Conservation (phyloP, 192 early-diverging fungal species). For the Chytriomyces sp. region DNA sequence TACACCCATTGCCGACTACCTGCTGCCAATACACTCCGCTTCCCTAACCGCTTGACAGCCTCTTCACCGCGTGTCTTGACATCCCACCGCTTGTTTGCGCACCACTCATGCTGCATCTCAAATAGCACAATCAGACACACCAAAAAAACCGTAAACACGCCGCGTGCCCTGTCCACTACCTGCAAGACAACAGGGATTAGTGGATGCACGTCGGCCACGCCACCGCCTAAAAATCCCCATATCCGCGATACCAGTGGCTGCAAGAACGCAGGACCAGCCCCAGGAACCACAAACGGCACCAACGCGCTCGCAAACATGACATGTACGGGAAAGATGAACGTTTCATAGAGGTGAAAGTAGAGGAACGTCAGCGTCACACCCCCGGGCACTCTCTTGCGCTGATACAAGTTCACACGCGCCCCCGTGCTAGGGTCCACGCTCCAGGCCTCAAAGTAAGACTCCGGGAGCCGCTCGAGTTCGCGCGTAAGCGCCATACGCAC, state of each 20-base stretch:
- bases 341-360: not conserved
- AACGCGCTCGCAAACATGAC: not conserved
- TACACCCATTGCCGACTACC: not conserved
- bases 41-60: not conserved
- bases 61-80: not conserved
- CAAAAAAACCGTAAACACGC: constrained; percentile 3
- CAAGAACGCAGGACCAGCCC: constrained; percentile 33
- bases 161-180: constrained; percentile 20
- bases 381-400: constrained; percentile 18
- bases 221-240: constrained; percentile 15
- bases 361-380: not conserved
- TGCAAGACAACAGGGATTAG: constrained; percentile 3
- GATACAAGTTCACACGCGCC: constrained; percentile 7
- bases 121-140: constrained; percentile 28
- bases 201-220: constrained; percentile 28
- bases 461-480: constrained; percentile 21
- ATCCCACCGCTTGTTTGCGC: constrained; percentile 34
- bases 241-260: constrained; percentile 14
- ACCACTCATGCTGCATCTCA: constrained; percentile 36
- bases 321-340: not conserved
- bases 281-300: not conserved
- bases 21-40: not conserved
- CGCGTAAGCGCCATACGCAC: constrained; percentile 30
- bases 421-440: not conserved
- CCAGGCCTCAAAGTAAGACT: not conserved